These are phyloP conservation scores for Castanopsis chinensis DNA, from an alignment of 306 rosid species.

Conservation along the genomic window DNA sequence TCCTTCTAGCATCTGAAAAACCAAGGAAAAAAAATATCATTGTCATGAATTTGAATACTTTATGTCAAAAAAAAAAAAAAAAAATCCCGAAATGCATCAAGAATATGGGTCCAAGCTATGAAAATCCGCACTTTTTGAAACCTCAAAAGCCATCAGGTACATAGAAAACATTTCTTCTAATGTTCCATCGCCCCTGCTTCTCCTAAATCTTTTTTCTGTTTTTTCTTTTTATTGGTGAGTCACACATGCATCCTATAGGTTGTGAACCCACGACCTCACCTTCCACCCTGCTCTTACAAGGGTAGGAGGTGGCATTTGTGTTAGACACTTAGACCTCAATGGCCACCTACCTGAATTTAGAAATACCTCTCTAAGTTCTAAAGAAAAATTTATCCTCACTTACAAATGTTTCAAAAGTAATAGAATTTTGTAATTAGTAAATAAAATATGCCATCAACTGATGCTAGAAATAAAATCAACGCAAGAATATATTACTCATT, in stretches of 20 bases:
- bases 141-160: background rate
- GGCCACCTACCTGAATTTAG: background rate
- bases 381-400: background rate
- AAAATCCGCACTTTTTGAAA: background rate
- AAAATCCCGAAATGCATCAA: background rate
- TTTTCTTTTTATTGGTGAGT: no score
- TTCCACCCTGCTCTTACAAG: no score
- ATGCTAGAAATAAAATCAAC: background rate
- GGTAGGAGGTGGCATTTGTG: no score
- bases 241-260: no score
- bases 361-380: background rate
- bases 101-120: background rate
- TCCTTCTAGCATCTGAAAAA: constrained; percentile 75
- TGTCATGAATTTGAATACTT: background rate
- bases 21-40: background rate
- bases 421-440: background rate
- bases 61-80: background rate
- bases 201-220: background rate
- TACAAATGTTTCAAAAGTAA: background rate
- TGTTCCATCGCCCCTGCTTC: background rate
- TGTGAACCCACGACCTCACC: no score
- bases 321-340: no score
- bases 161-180: background rate
- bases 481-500: background rate
- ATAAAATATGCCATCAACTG: background rate